Conservation (phyloP, 805 yeast species). For the Barnettozyma botsteinii region DNA sequence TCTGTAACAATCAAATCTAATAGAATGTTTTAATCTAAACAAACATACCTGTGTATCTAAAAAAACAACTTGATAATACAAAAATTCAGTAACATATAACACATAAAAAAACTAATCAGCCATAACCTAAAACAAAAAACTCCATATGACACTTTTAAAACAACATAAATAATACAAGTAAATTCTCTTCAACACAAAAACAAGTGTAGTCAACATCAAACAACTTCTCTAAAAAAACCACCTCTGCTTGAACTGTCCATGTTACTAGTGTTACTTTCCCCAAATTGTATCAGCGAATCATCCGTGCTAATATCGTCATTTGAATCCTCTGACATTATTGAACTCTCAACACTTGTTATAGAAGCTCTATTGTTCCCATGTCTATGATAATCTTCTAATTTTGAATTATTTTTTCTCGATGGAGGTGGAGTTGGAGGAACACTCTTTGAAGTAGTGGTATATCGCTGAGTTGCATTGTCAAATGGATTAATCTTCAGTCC, state of each 20-base stretch:
- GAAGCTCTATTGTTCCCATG: conserved; percentile 22
- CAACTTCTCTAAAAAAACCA: conserved; percentile 24
- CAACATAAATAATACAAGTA: too few species aligned
- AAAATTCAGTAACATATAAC: too few species aligned
- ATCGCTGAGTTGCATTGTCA: conserved; percentile 10
- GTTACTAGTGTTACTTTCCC: conserved; percentile 2
- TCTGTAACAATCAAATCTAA: too few species aligned
- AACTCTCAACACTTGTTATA: conserved; percentile 19
- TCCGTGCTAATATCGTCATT: conserved; percentile 20
- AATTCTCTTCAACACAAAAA: too few species aligned
- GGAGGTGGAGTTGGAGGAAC: conserved; percentile 23
- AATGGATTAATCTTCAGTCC: conserved; percentile 22
- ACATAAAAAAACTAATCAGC: too few species aligned
- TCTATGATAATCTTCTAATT: conserved; percentile 11
- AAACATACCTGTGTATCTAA: too few species aligned
- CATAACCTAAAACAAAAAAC: too few species aligned
- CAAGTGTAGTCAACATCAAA: too few species aligned
- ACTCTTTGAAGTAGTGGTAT: not conserved
- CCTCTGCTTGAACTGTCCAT: conserved; percentile 5
- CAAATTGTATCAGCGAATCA: conserved; percentile 17
- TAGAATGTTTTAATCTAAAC: too few species aligned
- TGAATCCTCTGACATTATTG: conserved; percentile 22
- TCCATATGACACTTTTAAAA: too few species aligned
- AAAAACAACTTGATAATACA: too few species aligned
- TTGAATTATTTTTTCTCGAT: conserved; percentile 11